These are phyloP conservation scores for Podaxis sp. DNA, from an alignment of 768 basidiomycete species.

Conservation along the genomic window DNA sequence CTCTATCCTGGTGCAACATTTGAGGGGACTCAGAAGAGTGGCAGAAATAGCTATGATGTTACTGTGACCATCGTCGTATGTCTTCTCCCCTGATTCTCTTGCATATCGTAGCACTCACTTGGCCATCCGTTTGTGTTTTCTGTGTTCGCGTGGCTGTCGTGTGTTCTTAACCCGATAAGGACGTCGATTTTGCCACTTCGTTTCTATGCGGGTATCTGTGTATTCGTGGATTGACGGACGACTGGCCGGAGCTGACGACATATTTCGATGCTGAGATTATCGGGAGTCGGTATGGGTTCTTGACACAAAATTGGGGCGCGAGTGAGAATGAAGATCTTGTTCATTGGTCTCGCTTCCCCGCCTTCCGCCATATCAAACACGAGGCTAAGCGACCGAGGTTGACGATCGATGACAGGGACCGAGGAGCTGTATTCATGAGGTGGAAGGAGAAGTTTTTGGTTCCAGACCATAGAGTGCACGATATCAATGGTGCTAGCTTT, in stretches of 20 bases:
- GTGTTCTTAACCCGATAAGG: conserved; percentile 41
- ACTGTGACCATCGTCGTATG: conserved; percentile 88
- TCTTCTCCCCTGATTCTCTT: conserved; percentile 22
- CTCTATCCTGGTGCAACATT: conserved; percentile 88
- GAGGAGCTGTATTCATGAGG: conserved; percentile 88
- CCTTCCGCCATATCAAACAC: conserved; percentile 77
- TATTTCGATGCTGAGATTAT: conserved; percentile 98
- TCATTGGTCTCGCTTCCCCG: conserved; percentile 93
- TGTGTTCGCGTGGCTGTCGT: background rate
- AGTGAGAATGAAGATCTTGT: conserved; percentile 88
- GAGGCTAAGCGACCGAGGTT: conserved; percentile 77
- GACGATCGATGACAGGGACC: conserved; percentile 74
- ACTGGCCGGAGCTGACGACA: conserved; percentile 94
- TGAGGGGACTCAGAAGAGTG: conserved; percentile 90
- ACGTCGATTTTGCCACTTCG: conserved; percentile 85
- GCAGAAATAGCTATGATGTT: conserved; percentile 92
- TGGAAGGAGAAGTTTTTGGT: conserved; percentile 97
- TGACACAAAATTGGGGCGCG: conserved; percentile 90
- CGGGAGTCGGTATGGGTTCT: conserved; percentile 84
- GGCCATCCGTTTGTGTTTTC: background rate
- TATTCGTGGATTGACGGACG: conserved; percentile 89
- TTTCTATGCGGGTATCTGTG: conserved; percentile 90
- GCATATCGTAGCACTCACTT: conserved; percentile 11
- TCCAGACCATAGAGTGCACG: conserved; percentile 90
- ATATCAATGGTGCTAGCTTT: conserved; percentile 94